Evolutionary conservation across 2,329 filamentous ascomycete species (phyloP), one percentile per base, ranked within the genome.

Genomic region (Aureobasidium zeae): DNA sequence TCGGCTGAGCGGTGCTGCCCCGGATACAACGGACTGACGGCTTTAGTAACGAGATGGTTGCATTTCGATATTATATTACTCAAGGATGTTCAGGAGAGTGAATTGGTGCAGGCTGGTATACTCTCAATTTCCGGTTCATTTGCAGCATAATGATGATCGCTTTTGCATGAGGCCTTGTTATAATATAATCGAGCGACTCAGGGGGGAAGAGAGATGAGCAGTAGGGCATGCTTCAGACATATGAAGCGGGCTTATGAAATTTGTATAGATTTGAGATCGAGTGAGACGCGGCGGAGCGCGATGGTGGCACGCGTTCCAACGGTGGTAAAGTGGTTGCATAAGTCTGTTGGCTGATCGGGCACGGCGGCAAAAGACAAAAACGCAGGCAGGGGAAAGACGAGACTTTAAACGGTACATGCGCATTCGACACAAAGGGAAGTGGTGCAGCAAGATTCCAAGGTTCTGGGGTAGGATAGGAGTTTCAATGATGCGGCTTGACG

Each of bases 301-400:
- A 26, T 32, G 7, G 10, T 11, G 29, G n/a, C 19, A 15, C 39
- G 39, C 39, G 39, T 26, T 28, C 10, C 19, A 43, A 43, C 39
- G 39, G 39, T 24, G 39, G 33, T 34, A 43, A 43, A 43, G 39
- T 43, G 39, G 39, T 43, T 34, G 30, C 38, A 34, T 33, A 34
- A 33, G 29, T 30, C 30, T 26, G 39, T 13, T 20, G 15, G 30
- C 13, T 15, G 39, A 28, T 42, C 38, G 28, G 38, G 13, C 2
- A 2, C 15, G 8, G 28, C 28, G 38, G 38, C 38, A 25, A 30
- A 30, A 30, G 38, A 21, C 38, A 32, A 21, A 19, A 22, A 13
- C 13, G 29, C 20, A 42, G 12, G 37, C 37, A 42, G 28, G 37
- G 37, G 28, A 20, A 24, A 25, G 37, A 41, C 37, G 21, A 13